Base-by-base conservation (phyloP, 306 rosid species). In the Cucurbita maxima region DNA sequence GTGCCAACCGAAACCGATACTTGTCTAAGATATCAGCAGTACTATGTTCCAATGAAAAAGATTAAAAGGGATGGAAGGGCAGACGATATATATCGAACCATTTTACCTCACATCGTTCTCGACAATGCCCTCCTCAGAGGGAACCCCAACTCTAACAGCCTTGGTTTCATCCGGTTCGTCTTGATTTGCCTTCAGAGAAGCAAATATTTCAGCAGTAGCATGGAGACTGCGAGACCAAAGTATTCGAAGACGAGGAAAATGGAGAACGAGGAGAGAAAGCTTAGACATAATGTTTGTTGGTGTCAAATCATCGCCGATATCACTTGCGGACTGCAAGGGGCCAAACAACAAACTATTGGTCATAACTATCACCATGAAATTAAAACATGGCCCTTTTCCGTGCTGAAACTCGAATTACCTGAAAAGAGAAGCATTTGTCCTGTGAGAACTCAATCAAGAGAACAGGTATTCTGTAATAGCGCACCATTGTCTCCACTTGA, bases 391-490 rank as follows among this genome's bases (percentile, higher is more conserved):
- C 40, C 53, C 25, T 16, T 61, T 48, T 15, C 52, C 15, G 47
- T 37, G 18, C 34, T 64, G 56, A 43, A 25, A 60, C 56, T 77
- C 58, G 14, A 41, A 76, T 77, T 82, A 94, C 98, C 98, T 94
- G 98, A 82, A 94, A 94, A 18, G 98, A 94, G 78, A 94, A 94
- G 85, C 96, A 87, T 86, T 90, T 94, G 51, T 94, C 98, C 82
- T 87, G 97, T 40, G 97, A 94, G 83, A 90, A 94, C 88, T 94
- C 97, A 11, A 94, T 94, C 78, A 94, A 79, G 63, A 94, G 97
- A 40, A 94, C 95, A 19, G 98, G 98, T 81, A 94, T 87, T 79
- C 88, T 90, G 75, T 94, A 94, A 83, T 90, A 94, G 34, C 97
- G 97, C 80, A 79, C 89, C 97, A 94, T 94, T 70, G 88, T 90